Evolutionary conservation across 345 rosid genomes (phyloP), one percentile per base, ranked within the genome.

Genomic region (Gossypium australe): DNA sequence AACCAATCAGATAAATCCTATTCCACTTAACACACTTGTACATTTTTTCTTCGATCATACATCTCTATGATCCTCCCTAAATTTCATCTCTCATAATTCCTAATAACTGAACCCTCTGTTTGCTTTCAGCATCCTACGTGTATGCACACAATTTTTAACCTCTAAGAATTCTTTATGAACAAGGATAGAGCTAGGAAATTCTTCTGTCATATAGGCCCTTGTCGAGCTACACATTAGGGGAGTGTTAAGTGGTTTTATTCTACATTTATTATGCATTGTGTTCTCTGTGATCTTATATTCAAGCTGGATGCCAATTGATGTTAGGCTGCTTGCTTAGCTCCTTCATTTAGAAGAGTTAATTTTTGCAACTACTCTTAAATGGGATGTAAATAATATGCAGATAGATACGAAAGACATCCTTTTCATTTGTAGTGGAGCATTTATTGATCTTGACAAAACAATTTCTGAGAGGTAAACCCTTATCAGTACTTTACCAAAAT

Each of bases 341-440:
- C 25, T n/a, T 18, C 9, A 55, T 18, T 55, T 55, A 3, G 56
- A 49, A 4, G 56, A 67, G 72, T 27, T 69, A 69, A 51, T 38
- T 74, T 73, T 48, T 60, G 9, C 24, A 48, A 27, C 41, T 44
- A 7, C 60, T 66, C 22, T 55, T 73, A 67, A 66, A 73, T 76
- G 53, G 70, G 20, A 65, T 22, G 29, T 14, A 27, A 59, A 74
- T 76, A 29, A 58, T 76, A 72, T 82, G 74, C 89, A 92, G 97
- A 90, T 94, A 25, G 97, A 92, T 80, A 94, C 98, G 67, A 94
- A 89, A 83, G 90, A 94, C 79, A 94, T 94, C 77, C 97, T 94
- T 61, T 94, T 94, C 80, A 89, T 94, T 72, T 92, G 97, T 78
- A 97, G 98, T 70, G 98, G 98, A 75, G 98, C 98, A 63, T 94